Evolutionary conservation across 345 rosid species (phyloP), one percentile per base, ranked within the genome.

Genomic region (Eucalyptus tenuipes): DNA sequence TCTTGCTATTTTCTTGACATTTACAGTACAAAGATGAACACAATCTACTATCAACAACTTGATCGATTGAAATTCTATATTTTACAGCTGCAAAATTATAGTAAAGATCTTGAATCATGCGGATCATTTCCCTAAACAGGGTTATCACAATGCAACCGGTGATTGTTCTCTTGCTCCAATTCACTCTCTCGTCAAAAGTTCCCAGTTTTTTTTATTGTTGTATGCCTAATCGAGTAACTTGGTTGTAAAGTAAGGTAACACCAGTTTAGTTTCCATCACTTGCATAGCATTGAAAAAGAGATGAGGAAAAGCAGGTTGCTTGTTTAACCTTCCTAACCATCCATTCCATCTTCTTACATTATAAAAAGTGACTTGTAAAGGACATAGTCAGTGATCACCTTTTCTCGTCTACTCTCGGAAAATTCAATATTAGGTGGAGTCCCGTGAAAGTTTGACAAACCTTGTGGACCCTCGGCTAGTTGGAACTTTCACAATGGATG

Each of bases 401-500:
- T 66, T 71, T 64, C 45, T 48, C 68, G 22, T 53, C 47, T 40
- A 24, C 47, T 75, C 84, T 75, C 84, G 84, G 47, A 75, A 40
- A 37, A 75, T 75, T 10, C 47, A 22, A 75, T 40, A 18, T 40
- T 89, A 96, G 97, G 93, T 93, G 86, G 88, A 91, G 59, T 90
- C 92, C 5, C 75, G 91, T 48, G 85, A 92, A 89, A 88, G 88
- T 87, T 88, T 92, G 53, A 89, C 92, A 64, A 88, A 90, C 71
- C 92, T 94, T 87, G 95, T 94, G 91, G 98, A 96, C 88, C 89
- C 12, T 16, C 90, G 94, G 17, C 91, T 96, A 4, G 88, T 45
- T 57, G 96, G 94, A 88, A 91, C 90, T n/a, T 95, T 93, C 92
- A 94, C 96, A 1, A 52, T 86, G 16, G 96, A 94, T 40, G 95